Percentiles rank a stretch among this genome's conserved stretches.
Evolutionary conservation across 345 rosid genomes (phyloP).

Genomic region (Syzygium aqueum): DNA sequence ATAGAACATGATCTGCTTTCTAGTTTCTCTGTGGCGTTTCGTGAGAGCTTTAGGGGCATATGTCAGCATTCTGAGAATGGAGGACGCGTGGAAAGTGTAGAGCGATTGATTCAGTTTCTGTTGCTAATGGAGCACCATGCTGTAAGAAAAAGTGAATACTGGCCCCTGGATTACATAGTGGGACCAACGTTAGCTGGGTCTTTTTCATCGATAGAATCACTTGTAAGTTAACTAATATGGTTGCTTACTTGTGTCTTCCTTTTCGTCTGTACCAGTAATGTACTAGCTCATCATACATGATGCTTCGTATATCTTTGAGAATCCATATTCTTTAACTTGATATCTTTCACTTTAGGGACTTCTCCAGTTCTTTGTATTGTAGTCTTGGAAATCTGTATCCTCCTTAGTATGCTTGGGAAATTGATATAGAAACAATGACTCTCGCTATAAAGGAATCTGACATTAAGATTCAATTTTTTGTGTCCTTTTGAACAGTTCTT

Average conservation of each 20-base stretch:
- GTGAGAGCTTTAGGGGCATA: conserved; percentile 42
- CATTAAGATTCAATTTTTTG: not conserved
- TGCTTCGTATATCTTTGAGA: not conserved
- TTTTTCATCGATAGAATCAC: conserved; percentile 63
- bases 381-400: not conserved
- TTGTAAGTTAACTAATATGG: conserved; percentile 45
- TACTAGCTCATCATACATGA: not conserved
- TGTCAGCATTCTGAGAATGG: conserved; percentile 32
- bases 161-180: conserved; percentile 68
- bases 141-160: conserved; percentile 44
- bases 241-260: not conserved
- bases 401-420: not conserved
- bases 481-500: not conserved
- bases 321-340: not conserved
- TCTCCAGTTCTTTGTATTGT: not conserved
- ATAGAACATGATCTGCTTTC: conserved; percentile 50
- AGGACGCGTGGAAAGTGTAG: conserved; percentile 26
- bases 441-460: not conserved
- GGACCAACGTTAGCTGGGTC: conserved; percentile 62
- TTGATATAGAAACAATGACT: not conserved
- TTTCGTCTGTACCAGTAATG: not conserved
- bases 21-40: conserved; percentile 40
- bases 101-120: conserved; percentile 48
- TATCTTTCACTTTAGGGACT: not conserved
- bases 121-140: conserved; percentile 36